phyloP scores from a whole-genome alignment of 2,329 filamentous ascomycete species.

The Aureobasidium vineae region DNA sequence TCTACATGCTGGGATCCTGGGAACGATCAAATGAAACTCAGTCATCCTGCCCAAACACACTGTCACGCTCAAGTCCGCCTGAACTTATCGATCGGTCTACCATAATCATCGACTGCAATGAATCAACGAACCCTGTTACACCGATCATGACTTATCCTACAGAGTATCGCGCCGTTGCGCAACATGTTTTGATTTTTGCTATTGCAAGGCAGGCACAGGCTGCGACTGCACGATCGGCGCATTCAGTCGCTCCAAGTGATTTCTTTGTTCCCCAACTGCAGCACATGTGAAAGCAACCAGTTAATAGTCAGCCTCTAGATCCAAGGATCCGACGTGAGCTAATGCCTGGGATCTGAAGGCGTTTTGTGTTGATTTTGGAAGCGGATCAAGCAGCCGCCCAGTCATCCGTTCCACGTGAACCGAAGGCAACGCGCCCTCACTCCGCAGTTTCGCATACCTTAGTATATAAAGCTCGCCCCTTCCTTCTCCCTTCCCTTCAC shows the following conservation, averaged over 20 bases:
- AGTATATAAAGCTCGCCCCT: conserved; percentile 22
- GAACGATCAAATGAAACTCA: conserved; percentile 27
- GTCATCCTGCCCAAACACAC: conserved; percentile 26
- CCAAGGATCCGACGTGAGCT: neutral
- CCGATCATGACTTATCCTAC: neutral
- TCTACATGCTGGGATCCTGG: conserved; percentile 25
- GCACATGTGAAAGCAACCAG: neutral
- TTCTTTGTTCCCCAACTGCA: neutral
- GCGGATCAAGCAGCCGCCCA: conserved; percentile 11
- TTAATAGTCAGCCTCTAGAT: neutral
- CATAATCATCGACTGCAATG: neutral
- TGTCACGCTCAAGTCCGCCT: neutral
- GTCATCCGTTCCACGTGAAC: conserved; percentile 23
- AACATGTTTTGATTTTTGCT: neutral
- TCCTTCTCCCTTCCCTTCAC: conserved; percentile 1
- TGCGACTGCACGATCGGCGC: neutral
- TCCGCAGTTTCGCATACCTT: conserved; percentile 2
- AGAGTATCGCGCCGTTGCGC: neutral
- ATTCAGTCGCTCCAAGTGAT: neutral
- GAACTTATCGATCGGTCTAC: neutral
- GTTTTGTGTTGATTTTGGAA: neutral
- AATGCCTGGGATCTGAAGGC: neutral
- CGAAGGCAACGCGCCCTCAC: conserved; percentile 17
- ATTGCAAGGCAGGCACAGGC: neutral
- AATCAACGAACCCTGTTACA: neutral